Evolutionary conservation across 352 stramenopile species (phyloP), one percentile per base, ranked within the genome.

Genomic region (Phytopythium boreale): DNA sequence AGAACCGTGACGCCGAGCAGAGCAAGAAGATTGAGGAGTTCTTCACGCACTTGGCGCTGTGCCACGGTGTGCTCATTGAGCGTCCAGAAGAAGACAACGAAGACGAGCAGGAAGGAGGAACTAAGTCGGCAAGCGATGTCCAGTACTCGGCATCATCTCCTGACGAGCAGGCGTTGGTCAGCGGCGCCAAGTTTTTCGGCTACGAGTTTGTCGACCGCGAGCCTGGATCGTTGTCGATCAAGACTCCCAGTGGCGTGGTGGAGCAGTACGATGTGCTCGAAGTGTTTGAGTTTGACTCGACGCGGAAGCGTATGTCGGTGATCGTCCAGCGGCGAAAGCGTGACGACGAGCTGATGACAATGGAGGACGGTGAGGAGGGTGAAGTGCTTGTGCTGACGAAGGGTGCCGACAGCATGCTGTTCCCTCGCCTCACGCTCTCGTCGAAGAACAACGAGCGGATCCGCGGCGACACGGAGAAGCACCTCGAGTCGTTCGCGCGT

Each of bases 61-160:
- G 93, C 50, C 94, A 99, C 76, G 98, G 96, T 55, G 97, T 99
- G 26, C 82, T 99, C 22, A 96, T 99, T 22, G 97, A 99, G 64
- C 92, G 90, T 34, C 66, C 79, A 7, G 74, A 78, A 63, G 63
- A 75, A 17, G 63, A 74, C 10, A 2, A 37, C 9, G 56, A 26
- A 14, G 56, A 41, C 22, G 56, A 61, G 15, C 11, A 12, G 22
- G 20, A 36, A 26, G 39, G 4, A 5, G 20, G 5, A 7, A 7
- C 56, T 0, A 43, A 12, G 17, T 69, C 29, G 37, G 63, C 59
- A 55, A 34, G 61, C 11, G 56, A 61, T 12, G 76, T 89, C 41
- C 65, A 80, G 26, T 97, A 97, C 61, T 97, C 94, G 2, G 92
- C 95, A 2, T 97, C 95, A 31, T 98, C 89, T 11, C 87, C 88